phyloP scores from a whole-genome alignment of 1,284 basidiomycete genomes.

The Leccinum fuscescens region DNA sequence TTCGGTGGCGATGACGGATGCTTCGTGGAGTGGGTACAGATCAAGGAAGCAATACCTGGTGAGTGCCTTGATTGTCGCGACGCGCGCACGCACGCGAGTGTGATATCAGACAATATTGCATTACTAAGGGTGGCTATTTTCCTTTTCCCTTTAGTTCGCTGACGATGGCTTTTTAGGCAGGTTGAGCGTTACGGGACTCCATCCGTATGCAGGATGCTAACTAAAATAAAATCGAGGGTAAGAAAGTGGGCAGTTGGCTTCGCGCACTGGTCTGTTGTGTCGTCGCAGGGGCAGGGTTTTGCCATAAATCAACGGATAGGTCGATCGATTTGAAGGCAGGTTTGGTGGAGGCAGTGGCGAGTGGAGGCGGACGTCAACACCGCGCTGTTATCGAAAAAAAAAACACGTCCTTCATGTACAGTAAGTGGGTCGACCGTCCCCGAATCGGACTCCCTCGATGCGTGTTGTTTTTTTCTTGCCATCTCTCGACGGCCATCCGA shows the following conservation, averaged over 20 bases:
- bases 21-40: constrained; percentile 15
- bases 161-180: not conserved
- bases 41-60: constrained; percentile 15
- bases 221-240: not conserved
- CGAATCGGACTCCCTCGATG: not conserved
- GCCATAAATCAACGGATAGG: not conserved
- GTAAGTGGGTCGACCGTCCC: not conserved
- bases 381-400: not conserved
- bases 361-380: not conserved
- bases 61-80: not conserved
- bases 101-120: not conserved
- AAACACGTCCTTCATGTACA: not conserved
- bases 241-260: not conserved
- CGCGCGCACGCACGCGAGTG: not conserved
- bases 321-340: not conserved
- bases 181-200: not conserved
- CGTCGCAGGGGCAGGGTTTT: not conserved
- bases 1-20: constrained; percentile 12
- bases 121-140: not conserved
- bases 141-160: not conserved
- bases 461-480: not conserved
- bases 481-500: not conserved
- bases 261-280: not conserved
- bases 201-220: not conserved
- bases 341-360: not conserved